Evolutionary conservation across 306 rosid species (phyloP).

Genomic region (peach (Prunus persica)): DNA sequence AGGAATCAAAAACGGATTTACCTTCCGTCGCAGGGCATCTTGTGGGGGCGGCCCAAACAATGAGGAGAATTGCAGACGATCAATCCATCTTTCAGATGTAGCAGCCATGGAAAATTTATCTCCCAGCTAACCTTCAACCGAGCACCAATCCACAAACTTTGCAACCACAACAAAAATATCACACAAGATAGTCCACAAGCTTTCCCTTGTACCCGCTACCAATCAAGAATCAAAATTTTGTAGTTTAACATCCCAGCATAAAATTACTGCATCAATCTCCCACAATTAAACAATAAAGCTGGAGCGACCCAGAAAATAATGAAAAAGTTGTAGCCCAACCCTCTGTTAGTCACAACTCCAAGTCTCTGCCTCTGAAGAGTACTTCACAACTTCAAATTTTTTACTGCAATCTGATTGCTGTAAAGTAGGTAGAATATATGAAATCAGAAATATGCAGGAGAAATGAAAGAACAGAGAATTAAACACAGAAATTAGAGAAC

Average conservation of each 20-base stretch:
- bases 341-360: constrained; percentile 15
- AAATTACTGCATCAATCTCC: not conserved
- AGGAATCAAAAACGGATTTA: constrained; percentile 4
- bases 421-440: not conserved
- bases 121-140: not conserved
- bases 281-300: constrained; percentile 6
- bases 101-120: constrained; percentile 44
- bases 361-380: constrained; percentile 2
- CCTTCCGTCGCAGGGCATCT: constrained; percentile 67
- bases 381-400: constrained; percentile 9
- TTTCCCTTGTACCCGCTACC: constrained; percentile 46
- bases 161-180: not conserved
- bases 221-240: constrained; percentile 51
- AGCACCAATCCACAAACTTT: not conserved
- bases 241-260: constrained; percentile 49
- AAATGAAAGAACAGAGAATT: not conserved
- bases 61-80: constrained; percentile 70
- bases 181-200: constrained; percentile 6
- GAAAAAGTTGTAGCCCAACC: not conserved
- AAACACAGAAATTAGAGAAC: not conserved
- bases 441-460: not conserved
- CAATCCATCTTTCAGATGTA: constrained; percentile 69
- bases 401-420: constrained; percentile 9
- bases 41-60: constrained; percentile 87
- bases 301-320: constrained; percentile 16